Evolutionary conservation across 2,329 filamentous ascomycete species (phyloP).

Genomic region (Botryosphaeria dothidea): DNA sequence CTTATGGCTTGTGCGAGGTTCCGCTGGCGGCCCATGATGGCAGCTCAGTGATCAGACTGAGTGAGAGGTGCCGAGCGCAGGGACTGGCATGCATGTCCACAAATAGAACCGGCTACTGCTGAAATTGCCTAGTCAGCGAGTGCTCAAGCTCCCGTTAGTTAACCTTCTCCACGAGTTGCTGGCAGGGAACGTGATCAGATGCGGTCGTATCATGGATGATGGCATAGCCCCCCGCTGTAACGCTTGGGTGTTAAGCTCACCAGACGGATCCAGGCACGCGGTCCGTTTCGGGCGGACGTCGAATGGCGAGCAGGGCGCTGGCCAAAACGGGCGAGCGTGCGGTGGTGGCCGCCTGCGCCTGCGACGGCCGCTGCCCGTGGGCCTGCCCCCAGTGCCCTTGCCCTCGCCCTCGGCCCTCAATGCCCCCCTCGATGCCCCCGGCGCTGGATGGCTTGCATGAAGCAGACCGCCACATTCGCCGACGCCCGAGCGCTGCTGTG

Average conservation of each 20-base stretch:
- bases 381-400: neutral
- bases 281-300: slow-evolving; percentile 26
- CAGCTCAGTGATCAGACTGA: slow-evolving; percentile 15
- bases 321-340: slow-evolving; percentile 16
- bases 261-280: slow-evolving; percentile 28
- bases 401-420: neutral
- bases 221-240: slow-evolving; percentile 41
- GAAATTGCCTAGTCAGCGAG: slow-evolving; percentile 38
- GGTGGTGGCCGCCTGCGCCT: slow-evolving; percentile 11
- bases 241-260: slow-evolving; percentile 33
- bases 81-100: slow-evolving; percentile 20
- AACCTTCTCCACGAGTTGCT: slow-evolving; percentile 19
- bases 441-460: slow-evolving; percentile 19
- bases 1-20: slow-evolving; percentile 21
- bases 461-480: slow-evolving; percentile 19
- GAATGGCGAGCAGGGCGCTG: slow-evolving; percentile 16
- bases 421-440: slow-evolving; percentile 12
- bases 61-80: slow-evolving; percentile 19
- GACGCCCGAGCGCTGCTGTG: slow-evolving; percentile 6
- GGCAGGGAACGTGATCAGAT: slow-evolving; percentile 30
- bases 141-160: slow-evolving; percentile 33
- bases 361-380: neutral
- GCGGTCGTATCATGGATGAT: slow-evolving; percentile 27
- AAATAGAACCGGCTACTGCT: slow-evolving; percentile 21
- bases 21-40: slow-evolving; percentile 16